These are phyloP conservation scores for Pyricularia grisea DNA, from an alignment of 2,329 filamentous ascomycete species.

Conservation along the genomic window DNA sequence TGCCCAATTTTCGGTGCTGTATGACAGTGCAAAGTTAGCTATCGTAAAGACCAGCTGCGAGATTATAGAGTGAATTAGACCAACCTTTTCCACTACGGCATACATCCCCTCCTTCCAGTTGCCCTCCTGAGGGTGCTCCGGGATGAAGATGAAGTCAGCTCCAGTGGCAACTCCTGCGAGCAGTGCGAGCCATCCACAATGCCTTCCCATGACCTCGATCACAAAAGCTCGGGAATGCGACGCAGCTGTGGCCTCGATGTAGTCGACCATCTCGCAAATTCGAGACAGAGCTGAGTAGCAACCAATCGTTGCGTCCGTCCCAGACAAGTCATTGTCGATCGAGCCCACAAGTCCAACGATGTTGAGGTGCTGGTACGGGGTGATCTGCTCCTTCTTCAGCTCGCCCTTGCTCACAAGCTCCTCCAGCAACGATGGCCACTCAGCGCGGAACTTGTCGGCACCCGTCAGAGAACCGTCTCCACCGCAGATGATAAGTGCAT, in stretches of 20 bases:
- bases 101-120: constrained; percentile 91
- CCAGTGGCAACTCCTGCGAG: constrained; percentile 94
- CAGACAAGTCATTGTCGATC: constrained; percentile 97
- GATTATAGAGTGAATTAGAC: constrained; percentile 10
- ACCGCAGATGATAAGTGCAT: constrained; percentile 92
- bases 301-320: constrained; percentile 94
- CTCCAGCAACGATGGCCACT: constrained; percentile 82
- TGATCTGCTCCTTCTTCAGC: constrained; percentile 60
- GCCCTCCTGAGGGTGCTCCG: constrained; percentile 78
- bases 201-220: constrained; percentile 95
- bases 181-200: constrained; percentile 94
- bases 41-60: not conserved
- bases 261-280: constrained; percentile 94
- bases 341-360: constrained; percentile 94
- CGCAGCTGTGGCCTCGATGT: constrained; percentile 88
- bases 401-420: constrained; percentile 72
- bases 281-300: constrained; percentile 88
- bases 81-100: constrained; percentile 60
- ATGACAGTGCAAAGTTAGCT: constrained; percentile 2
- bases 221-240: constrained; percentile 96
- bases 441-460: constrained; percentile 82
- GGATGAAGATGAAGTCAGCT: constrained; percentile 94
- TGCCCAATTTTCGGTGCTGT: constrained; percentile 78
- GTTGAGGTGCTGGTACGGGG: constrained; percentile 78
- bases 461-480: constrained; percentile 95